Evolutionary conservation across 345 rosid species (phyloP), one percentile per base, ranked within the genome.

Genomic region (Bruguiera sexangula): DNA sequence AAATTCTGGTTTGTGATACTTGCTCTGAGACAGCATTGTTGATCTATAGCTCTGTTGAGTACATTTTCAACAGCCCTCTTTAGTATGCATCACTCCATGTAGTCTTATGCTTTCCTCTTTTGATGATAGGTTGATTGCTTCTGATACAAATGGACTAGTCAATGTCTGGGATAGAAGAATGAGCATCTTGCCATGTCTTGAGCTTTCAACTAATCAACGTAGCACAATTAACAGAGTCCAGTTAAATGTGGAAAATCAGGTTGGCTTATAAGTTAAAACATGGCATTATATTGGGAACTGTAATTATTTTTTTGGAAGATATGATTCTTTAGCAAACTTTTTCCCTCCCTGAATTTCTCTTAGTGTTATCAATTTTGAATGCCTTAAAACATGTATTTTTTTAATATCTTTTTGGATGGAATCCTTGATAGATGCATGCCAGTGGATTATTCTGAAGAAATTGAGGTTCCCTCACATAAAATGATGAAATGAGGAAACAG

Each of bases 161-260:
- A 84, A 82, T 79, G 52, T 92, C 65, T 95, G 98, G 99, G 99
- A 95, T 80, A 87, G 92, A 83, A 85, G 96, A 79, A 79, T 48
- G 53, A 63, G 89, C 53, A 64, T 60, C 73, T 67, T 80, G 78
- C 99, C 99, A 69, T 87, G 86, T 74, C 82, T 83, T 62, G 87
- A 88, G 79, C 89, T 95, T 57, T 66, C 81, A 61, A 77, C 83
- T 69, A 76, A 75, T 80, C 82, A 77, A 39, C 75, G 54, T 37
- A 72, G 79, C 61, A 71, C 80, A 9, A 78, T 90, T 72, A 88
- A 87, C 64, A 87, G 92, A 62, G 74, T 95, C 76, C 86, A 87
- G 75, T 58, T 88, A 68, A 73, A 82, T 68, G 79, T 64, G 16
- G 96, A 92, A 59, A 85, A 88, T 82, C 98, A 92, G 89, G 99